Evolutionary conservation across 345 rosid species (phyloP), one percentile per base, ranked within the genome.

Genomic region (Brassica cretica): DNA sequence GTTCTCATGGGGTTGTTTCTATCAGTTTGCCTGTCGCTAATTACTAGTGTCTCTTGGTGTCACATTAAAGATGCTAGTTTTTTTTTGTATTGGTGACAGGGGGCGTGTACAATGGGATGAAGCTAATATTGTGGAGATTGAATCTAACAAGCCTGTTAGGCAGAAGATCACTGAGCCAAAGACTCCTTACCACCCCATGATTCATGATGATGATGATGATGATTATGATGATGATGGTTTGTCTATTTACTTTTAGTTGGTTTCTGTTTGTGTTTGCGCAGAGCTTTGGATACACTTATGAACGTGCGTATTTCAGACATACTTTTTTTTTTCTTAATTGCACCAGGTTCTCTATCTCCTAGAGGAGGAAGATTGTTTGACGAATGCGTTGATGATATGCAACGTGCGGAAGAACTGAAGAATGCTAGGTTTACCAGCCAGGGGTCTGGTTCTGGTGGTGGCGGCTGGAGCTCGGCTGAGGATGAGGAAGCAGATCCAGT

Each of bases 111-210:
- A 77, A 75, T 96, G 99, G 98, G 84, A 96, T 73, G 99, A 96
- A 81, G 89, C 78, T 32, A 96, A 89, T 79, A 75, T 96, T 64
- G 97, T 81, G 60, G 97, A 96, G 80, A 93, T 96, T 70, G 99
- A 96, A 88, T 88, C 98, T 27, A 91, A 90, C 81, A 96, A 96
- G 77, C 99, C 99, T 2, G 90, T 87, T 8, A 86, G 99, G 86
- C 97, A 91, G 90, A 96, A 93, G 85, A 96, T 96, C 69, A 96
- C 97, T 9, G 99, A 96, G 81, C 98, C 99, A 25, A 96, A 96
- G 90, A 96, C 98, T 5, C 98, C 98, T 0, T 93, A 90, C 81
- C 98, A 96, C 81, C 97, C 90, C 16, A 93, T 89, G 95, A 83
- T 96, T 68, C 91, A 93, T 84, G 95, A 93, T 74, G 91, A 91